phyloP scores from a whole-genome alignment of 495 filamentous ascomycete species.

The Tricharina praecox region DNA sequence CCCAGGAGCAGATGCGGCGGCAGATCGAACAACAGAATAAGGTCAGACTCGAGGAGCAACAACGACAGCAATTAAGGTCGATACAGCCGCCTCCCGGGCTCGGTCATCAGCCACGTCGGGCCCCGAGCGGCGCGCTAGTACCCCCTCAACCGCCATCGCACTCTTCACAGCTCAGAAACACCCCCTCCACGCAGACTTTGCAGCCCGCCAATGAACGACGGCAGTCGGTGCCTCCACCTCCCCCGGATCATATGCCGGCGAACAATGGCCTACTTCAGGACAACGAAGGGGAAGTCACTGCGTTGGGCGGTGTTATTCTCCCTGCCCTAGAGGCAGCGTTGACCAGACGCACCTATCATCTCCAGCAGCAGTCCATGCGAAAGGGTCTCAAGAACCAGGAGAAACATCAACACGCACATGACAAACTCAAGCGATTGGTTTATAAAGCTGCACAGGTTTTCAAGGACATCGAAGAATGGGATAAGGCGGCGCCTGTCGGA shows the following conservation, averaged over 20 bases:
- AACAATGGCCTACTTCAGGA: too few species aligned
- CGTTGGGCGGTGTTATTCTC: slow-evolving; percentile 67
- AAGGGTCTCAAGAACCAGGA: not conserved
- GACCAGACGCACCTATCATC: slow-evolving; percentile 51
- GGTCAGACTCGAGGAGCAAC: slow-evolving; percentile 9
- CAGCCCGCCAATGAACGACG: not conserved
- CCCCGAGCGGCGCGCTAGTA: slow-evolving; percentile 7
- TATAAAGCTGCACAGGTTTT: slow-evolving; percentile 61
- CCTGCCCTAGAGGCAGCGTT: slow-evolving; percentile 82
- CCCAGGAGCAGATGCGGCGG: slow-evolving; percentile 23
- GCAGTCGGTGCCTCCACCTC: not conserved
- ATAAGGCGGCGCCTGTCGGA: slow-evolving; percentile 64
- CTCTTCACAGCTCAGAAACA: slow-evolving; percentile 17
- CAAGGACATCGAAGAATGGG: slow-evolving; percentile 71
- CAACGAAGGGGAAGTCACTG: slow-evolving; percentile 23
- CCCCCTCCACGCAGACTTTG: not conserved
- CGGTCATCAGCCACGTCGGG: slow-evolving; percentile 16
- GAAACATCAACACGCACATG: slow-evolving; percentile 43
- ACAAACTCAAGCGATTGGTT: slow-evolving; percentile 59
- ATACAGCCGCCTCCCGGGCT: slow-evolving; percentile 20
- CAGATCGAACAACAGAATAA: slow-evolving; percentile 20
- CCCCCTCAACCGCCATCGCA: slow-evolving; percentile 16
- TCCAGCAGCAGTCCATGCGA: slow-evolving; percentile 37
- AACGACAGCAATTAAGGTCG: not conserved
- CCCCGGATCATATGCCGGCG: not conserved